Evolutionary conservation across 2,329 filamentous ascomycete species (phyloP).

Genomic region (Stemphylium vesicarium): DNA sequence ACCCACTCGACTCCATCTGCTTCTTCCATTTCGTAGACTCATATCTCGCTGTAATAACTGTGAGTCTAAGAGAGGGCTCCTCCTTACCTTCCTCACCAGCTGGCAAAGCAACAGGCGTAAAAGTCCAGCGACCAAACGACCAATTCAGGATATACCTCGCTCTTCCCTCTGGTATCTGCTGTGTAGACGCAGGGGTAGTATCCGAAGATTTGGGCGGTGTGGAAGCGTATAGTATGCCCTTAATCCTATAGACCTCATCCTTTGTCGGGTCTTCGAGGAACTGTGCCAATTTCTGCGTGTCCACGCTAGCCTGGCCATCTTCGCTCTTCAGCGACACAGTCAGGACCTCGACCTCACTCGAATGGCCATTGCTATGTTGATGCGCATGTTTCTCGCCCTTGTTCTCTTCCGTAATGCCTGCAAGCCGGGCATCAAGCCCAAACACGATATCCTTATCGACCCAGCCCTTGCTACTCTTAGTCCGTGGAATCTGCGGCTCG

Average conservation of each 20-base stretch:
- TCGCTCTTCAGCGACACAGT: slow-evolving; percentile 70
- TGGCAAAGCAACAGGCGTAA: slow-evolving; percentile 66
- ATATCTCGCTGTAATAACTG: slow-evolving; percentile 74
- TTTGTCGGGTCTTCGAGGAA: slow-evolving; percentile 79
- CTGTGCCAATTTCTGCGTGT: slow-evolving; percentile 61
- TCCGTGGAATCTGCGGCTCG: slow-evolving; percentile 73
- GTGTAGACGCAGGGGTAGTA: slow-evolving; percentile 34
- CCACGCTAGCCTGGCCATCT: slow-evolving; percentile 61
- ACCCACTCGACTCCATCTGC: slow-evolving; percentile 66
- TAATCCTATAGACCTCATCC: slow-evolving; percentile 96
- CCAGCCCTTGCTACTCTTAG: slow-evolving; percentile 82
- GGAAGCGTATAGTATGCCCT: slow-evolving; percentile 65
- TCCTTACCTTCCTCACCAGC: slow-evolving; percentile 45
- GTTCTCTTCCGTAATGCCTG: slow-evolving; percentile 56
- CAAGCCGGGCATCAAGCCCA: slow-evolving; percentile 84
- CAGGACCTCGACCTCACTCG: slow-evolving; percentile 87
- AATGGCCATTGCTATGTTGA: slow-evolving; percentile 67
- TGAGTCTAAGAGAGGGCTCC: slow-evolving; percentile 70
- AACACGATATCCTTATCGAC: slow-evolving; percentile 82
- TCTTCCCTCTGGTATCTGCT: slow-evolving; percentile 46
- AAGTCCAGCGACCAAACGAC: slow-evolving; percentile 96
- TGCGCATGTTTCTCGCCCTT: slow-evolving; percentile 39
- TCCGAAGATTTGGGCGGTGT: slow-evolving; percentile 57
- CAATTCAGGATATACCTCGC: slow-evolving; percentile 90
- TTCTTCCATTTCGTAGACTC: slow-evolving; percentile 81